Evolutionary conservation across 1,284 basidiomycete genomes (phyloP), one percentile per base, ranked within the genome.

Genomic region (Cryptococcus deneoformans): DNA sequence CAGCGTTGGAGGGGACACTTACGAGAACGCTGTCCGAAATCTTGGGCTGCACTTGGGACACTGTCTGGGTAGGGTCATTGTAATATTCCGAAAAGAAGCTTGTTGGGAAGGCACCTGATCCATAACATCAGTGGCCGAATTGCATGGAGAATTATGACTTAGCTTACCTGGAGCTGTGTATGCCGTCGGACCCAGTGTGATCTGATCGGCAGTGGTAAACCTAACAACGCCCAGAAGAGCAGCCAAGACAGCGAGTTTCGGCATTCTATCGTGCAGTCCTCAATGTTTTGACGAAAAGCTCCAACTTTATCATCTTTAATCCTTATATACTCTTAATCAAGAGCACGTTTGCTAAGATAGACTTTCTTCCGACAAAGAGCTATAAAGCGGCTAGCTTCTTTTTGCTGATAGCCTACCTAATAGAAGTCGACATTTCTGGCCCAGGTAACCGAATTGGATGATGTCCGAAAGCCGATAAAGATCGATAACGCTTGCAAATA

Each of bases 51-150:
- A 84, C 83, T 70, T 88, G 86, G 5, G 80, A 82, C 14, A 80
- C 80, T 1, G 87, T 88, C 39, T 82, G 85, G 5, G 86, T 88
- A 24, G 88, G 87, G 60, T 82, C 75, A 70, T 88, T 87, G 73
- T 85, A 87, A 72, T 88, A 89, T 34, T 48, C 39, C 34, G 57
- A 59, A 54, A 76, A 76, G 11, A 69, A 58, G 46, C 62, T 62
- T 12, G 70, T 73, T 0, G 74, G 73, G 49, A 76, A 76, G 3
- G 66, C 66, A 45, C 56, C 62, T n/a, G 65, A 20, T 43, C 6
- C 34, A 29, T 29, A 29, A 29, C 29, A 29, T 29, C 29, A 29
- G 29, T 4, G 38, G 3, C 5, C 10, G 11, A 14, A 14, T 11
- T n/a, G 16, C 16, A 24, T n/a, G 4, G n/a, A 43, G n/a, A 12